These are phyloP conservation scores for Trichoderma cornu-damae DNA, from an alignment of 2,329 filamentous ascomycete species.

Conservation along the genomic window DNA sequence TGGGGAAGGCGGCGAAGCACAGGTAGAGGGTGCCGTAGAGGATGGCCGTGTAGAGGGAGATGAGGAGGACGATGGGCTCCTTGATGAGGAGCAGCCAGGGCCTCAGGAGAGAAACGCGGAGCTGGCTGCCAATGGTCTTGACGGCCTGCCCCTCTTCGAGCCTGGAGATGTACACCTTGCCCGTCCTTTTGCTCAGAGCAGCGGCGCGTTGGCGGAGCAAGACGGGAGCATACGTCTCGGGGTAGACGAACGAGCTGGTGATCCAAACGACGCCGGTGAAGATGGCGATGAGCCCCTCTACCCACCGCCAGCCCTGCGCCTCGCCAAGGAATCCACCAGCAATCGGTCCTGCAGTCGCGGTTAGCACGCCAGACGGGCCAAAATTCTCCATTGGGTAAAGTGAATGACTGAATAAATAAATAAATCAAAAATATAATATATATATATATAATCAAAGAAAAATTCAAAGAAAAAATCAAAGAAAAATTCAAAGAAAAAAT, in stretches of 20 bases:
- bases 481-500: too few relatives aligned
- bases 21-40: slow-evolving; percentile 52
- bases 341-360: slow-evolving; percentile 46
- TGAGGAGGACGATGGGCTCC: slow-evolving; percentile 62
- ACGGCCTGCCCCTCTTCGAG: slow-evolving; percentile 41
- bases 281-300: slow-evolving; percentile 56
- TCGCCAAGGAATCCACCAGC: slow-evolving; percentile 59
- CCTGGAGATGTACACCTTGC: slow-evolving; percentile 51
- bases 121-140: slow-evolving; percentile 42
- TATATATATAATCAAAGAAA: too few relatives aligned
- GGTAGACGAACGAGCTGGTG: slow-evolving; percentile 44
- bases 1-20: slow-evolving; percentile 51
- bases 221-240: slow-evolving; percentile 57
- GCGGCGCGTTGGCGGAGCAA: slow-evolving; percentile 50
- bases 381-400: too few relatives aligned
- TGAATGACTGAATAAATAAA: too few relatives aligned
- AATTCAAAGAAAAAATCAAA: too few relatives aligned
- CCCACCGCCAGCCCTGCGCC: slow-evolving; percentile 59
- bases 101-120: slow-evolving; percentile 53
- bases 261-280: slow-evolving; percentile 58
- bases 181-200: slow-evolving; percentile 47
- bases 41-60: slow-evolving; percentile 60
- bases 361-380: slow-evolving; percentile 2
- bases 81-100: slow-evolving; percentile 61
- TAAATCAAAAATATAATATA: too few relatives aligned